Evolutionary conservation across 2,329 filamentous ascomycete species (phyloP).

Genomic region (Ophiocordyceps australis): DNA sequence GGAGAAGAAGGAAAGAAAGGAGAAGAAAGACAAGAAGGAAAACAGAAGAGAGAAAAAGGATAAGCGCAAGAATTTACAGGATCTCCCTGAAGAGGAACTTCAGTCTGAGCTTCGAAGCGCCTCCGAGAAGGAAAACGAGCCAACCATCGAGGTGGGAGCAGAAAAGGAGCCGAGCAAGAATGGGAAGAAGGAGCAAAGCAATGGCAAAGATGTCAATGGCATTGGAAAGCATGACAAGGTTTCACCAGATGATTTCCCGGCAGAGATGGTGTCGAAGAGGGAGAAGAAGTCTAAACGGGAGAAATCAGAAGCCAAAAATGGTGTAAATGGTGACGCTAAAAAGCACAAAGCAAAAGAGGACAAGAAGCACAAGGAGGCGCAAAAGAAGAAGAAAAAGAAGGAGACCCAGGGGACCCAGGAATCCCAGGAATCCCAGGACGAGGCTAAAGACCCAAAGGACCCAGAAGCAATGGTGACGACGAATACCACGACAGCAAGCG

Average conservation of each 20-base stretch:
- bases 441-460: conserved; percentile 2
- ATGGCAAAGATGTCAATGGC: conserved; percentile 6
- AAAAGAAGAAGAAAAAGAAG: too few relatives aligned
- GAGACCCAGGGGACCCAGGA: too few relatives aligned
- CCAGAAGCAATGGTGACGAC: not conserved
- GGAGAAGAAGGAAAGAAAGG: conserved; percentile 7
- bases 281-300: conserved; percentile 10
- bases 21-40: conserved; percentile 7
- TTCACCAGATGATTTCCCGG: too few relatives aligned
- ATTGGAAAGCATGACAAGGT: conserved; percentile 5
- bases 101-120: too few relatives aligned
- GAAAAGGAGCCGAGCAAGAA: conserved; percentile 6
- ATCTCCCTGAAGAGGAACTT: too few relatives aligned
- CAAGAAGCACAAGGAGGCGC: conserved; percentile 3
- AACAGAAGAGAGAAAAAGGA: conserved; percentile 5
- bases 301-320: conserved; percentile 16
- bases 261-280: too few relatives aligned
- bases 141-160: conserved; percentile 8
- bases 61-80: too few relatives aligned
- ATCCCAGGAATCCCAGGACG: too few relatives aligned
- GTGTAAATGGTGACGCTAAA: conserved; percentile 7
- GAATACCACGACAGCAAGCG: conserved; percentile 6
- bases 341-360: conserved; percentile 4
- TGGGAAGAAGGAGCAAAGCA: conserved; percentile 7
- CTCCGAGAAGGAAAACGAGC: conserved; percentile 11